phyloP scores from a whole-genome alignment of 2,329 filamentous ascomycete genomes.

The Magnaporthiopsis poae region DNA sequence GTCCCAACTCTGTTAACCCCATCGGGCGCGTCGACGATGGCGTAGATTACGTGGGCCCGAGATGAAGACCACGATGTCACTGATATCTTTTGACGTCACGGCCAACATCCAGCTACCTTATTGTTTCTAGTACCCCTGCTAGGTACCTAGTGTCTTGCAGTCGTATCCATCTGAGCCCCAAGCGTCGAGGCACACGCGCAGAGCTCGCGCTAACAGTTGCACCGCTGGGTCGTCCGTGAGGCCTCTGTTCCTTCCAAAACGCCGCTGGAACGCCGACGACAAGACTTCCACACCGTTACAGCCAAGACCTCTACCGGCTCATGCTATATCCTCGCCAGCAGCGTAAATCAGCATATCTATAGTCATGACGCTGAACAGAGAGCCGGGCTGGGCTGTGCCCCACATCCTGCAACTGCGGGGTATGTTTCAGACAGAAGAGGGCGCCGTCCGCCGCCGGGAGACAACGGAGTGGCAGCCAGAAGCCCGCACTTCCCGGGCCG shows the following conservation, averaged over 20 bases:
- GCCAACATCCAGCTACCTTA: slow-evolving; percentile 52
- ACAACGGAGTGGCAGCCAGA: too few relatives aligned
- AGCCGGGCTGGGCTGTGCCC: slow-evolving; percentile 52
- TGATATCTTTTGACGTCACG: slow-evolving; percentile 51
- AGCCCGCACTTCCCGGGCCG: too few relatives aligned
- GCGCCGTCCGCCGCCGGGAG: too few relatives aligned
- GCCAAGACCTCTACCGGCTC: slow-evolving; percentile 45
- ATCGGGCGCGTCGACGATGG: slow-evolving; percentile 47
- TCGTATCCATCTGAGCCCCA: too few relatives aligned
- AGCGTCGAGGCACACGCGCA: too few relatives aligned
- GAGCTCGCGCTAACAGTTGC: too few relatives aligned
- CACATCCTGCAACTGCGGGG: slow-evolving; percentile 56
- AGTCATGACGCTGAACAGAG: slow-evolving; percentile 47
- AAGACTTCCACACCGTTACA: slow-evolving; percentile 39
- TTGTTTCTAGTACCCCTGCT: slow-evolving; percentile 51
- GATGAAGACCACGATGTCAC: slow-evolving; percentile 46
- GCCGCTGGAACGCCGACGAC: slow-evolving; percentile 31
- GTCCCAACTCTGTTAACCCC: slow-evolving; percentile 51
- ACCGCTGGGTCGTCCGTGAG: slow-evolving; percentile 16
- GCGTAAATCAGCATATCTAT: slow-evolving; percentile 46
- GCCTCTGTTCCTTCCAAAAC: slow-evolving; percentile 45
- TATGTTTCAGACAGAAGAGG: slow-evolving; percentile 21
- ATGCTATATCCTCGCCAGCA: slow-evolving; percentile 46
- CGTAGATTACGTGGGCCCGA: slow-evolving; percentile 52
- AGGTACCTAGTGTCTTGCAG: background rate